Evolutionary conservation across 225 moss, liverwort and hornwort species (phyloP).

Genomic region (Sphagnum tenellum): DNA sequence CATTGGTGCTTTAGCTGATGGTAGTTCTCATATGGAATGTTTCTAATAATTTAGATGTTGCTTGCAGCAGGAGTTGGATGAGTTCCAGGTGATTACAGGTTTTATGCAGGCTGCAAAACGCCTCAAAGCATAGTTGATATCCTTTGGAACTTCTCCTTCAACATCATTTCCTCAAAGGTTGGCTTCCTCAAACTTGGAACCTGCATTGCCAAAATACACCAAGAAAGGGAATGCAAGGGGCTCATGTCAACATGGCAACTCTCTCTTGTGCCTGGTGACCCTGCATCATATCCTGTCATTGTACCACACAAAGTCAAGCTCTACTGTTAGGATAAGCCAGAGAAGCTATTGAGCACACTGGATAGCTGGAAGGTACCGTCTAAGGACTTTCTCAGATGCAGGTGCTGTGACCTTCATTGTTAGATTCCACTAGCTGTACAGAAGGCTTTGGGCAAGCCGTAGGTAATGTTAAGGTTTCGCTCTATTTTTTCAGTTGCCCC

Average conservation of each 20-base stretch:
- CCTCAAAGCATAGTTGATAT: conserved; percentile 23
- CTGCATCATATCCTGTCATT: conserved; percentile 20
- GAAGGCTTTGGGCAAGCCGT: conserved; percentile 15
- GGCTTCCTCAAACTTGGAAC: conserved; percentile 7
- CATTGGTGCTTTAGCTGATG: too few species aligned
- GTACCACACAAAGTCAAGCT: conserved; percentile 14
- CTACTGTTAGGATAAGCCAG: conserved; percentile 10
- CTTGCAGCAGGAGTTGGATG: conserved; percentile 44
- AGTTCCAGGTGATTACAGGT: conserved; percentile 50
- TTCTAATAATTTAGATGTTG: too few species aligned
- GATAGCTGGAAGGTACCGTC: conserved; percentile 7
- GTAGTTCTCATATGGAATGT: too few species aligned
- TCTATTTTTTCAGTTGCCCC: conserved; percentile 11
- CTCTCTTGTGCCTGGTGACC: conserved; percentile 14
- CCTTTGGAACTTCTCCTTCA: background rate
- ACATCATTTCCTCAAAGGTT: too few species aligned
- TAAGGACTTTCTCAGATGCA: conserved; percentile 27
- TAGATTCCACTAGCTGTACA: conserved; percentile 33
- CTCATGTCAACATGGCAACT: conserved; percentile 18
- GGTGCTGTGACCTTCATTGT: conserved; percentile 20
- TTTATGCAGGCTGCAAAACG: conserved; percentile 62
- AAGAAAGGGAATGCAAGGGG: conserved; percentile 1
- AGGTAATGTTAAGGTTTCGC: conserved; percentile 8
- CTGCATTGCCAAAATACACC: background rate
- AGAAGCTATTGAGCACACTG: conserved; percentile 11